Percentiles rank a stretch among this genome's conserved stretches.
phyloP scores from a whole-genome alignment of 202 grass and related monocot genomes.

The Cymbopogon flexuosus region DNA sequence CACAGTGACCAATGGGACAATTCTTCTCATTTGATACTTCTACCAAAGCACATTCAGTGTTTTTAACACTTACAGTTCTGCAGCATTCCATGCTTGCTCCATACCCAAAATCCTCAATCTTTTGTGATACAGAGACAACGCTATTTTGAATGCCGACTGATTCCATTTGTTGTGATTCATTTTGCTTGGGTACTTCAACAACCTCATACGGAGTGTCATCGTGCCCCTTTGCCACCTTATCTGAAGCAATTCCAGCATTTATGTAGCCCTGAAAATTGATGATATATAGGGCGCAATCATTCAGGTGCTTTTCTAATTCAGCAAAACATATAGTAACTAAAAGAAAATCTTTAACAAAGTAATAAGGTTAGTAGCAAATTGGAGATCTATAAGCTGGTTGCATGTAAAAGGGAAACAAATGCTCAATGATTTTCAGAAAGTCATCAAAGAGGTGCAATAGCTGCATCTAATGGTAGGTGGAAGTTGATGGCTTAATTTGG shows the following conservation, averaged over 20 bases:
- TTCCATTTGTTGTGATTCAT: slow-evolving; percentile 45
- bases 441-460: background rate
- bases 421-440: slow-evolving; percentile 14
- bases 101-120: slow-evolving; percentile 37
- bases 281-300: slow-evolving; percentile 17
- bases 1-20: slow-evolving; percentile 5
- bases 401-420: slow-evolving; percentile 18
- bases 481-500: slow-evolving; percentile 25
- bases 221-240: slow-evolving; percentile 25
- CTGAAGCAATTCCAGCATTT: slow-evolving; percentile 88
- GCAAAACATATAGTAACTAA: slow-evolving; percentile 25
- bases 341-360: slow-evolving; percentile 13
- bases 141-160: slow-evolving; percentile 26
- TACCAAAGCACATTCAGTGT: slow-evolving; percentile 20
- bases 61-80: slow-evolving; percentile 16
- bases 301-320: slow-evolving; percentile 25
- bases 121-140: slow-evolving; percentile 22
- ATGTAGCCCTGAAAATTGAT: slow-evolving; percentile 74
- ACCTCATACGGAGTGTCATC: slow-evolving; percentile 23
- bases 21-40: slow-evolving; percentile 39
- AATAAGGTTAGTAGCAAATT: background rate
- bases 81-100: slow-evolving; percentile 3
- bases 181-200: slow-evolving; percentile 35
- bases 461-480: slow-evolving; percentile 14
- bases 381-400: slow-evolving; percentile 19